Evolutionary conservation across 2,329 filamentous ascomycete genomes (phyloP).

Genomic region (Beauveria asiatica): DNA sequence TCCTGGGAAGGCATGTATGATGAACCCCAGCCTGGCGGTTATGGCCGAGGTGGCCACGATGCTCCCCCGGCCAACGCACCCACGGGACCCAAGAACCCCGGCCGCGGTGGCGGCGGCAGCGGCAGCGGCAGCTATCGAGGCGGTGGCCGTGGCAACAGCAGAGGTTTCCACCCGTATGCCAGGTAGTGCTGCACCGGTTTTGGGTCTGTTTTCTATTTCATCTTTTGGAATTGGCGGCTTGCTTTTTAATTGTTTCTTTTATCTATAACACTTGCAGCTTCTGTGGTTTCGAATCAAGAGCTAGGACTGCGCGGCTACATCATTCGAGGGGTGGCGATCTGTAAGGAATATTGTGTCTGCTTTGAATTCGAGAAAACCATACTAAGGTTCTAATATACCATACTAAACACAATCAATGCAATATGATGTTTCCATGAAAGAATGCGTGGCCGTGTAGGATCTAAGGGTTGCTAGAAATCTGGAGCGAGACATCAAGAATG

Average conservation of each 20-base stretch:
- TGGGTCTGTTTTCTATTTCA: not conserved
- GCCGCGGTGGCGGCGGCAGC: constrained; percentile 63
- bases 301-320: not conserved
- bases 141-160: constrained; percentile 65
- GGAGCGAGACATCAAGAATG: too few relatives aligned
- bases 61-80: constrained; percentile 56
- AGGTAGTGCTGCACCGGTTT: constrained; percentile 17
- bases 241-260: not conserved
- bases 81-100: constrained; percentile 92
- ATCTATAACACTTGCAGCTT: not conserved
- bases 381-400: not conserved
- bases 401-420: not conserved
- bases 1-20: constrained; percentile 99
- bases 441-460: not conserved
- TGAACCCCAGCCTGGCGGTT: constrained; percentile 64
- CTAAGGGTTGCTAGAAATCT: not conserved
- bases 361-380: not conserved
- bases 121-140: constrained; percentile 83
- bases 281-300: not conserved
- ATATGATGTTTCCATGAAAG: not conserved
- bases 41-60: constrained; percentile 34
- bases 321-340: not conserved
- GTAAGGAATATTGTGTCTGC: not conserved
- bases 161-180: constrained; percentile 74
- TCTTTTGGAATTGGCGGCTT: not conserved